phyloP scores from a whole-genome alignment of 2,329 filamentous ascomycete genomes.

The Shiraia sp. region DNA sequence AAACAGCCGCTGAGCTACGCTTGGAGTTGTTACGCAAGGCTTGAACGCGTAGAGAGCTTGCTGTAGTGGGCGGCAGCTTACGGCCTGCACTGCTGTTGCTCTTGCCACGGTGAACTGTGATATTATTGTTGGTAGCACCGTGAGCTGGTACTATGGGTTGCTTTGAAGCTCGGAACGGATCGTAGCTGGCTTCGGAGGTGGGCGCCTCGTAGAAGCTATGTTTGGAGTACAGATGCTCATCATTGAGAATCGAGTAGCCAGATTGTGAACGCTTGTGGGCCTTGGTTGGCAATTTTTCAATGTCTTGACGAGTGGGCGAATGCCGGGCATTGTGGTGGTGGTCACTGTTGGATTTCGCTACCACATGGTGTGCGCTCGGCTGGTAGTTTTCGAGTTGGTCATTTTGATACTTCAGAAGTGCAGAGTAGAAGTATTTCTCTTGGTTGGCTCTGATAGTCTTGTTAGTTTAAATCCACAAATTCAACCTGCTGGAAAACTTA shows the following conservation, averaged over 20 bases:
- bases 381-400: conserved; percentile 84
- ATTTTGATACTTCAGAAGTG: conserved; percentile 80
- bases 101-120: conserved; percentile 66
- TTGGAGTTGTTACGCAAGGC: conserved; percentile 42
- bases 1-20: conserved; percentile 32
- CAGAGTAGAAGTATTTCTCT: conserved; percentile 90
- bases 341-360: conserved; percentile 87
- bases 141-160: conserved; percentile 54
- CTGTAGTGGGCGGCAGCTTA: conserved; percentile 41
- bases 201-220: conserved; percentile 56
- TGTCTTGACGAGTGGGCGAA: conserved; percentile 26
- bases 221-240: conserved; percentile 55
- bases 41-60: conserved; percentile 49
- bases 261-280: conserved; percentile 54
- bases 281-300: conserved; percentile 40
- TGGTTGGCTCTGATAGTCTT: conserved; percentile 70
- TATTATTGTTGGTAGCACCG: conserved; percentile 63
- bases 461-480: conserved; percentile 2
- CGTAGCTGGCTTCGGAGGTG: conserved; percentile 68
- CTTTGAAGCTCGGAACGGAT: conserved; percentile 77
- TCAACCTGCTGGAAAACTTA: conserved; percentile 23
- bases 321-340: conserved; percentile 62
- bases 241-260: conserved; percentile 60
- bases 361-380: conserved; percentile 62
- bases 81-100: conserved; percentile 33